Base-by-base conservation (phyloP, 1,139 yeast genomes). In the Meyerozyma carpophila region DNA sequence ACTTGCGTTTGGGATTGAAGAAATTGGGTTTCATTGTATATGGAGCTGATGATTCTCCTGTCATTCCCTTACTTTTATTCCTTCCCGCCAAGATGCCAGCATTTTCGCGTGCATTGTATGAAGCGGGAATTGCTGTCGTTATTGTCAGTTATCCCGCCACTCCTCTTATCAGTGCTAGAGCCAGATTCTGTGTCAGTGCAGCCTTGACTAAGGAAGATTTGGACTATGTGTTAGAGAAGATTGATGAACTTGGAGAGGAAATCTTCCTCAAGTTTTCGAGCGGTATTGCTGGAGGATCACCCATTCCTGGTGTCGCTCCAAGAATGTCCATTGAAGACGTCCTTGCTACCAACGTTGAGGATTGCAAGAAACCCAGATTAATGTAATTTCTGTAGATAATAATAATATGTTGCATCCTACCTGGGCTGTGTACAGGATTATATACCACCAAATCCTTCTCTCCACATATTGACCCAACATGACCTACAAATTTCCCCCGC, bases 81-180 rank as follows among this genome's bases (percentile, higher is more conserved):
- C 81, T 89, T 44, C 98, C 98, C 29, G 82, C 94, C 28, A 91
- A 90, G 63, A 89, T 93, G 96, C 94, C 96, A 13, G 91, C 94
- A 0, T 79, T 90, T 49, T 85, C 96, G 37, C 79, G 96, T 62
- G 77, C 80, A 76, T 77, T 93, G 75, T 79, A 86, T 54, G 81
- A 78, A 46, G 72, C 80, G 65, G 86, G 86, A 45, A 83, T 93
- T 49, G 98, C 98, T 5, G 93, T 93, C 43, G 99, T 94, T 39
- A 84, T 93, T 54, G 98, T 91, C 40, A 96, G 98, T 26, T 93
- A 93, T 61, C 99, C 99, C 8, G 98, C 98, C 1, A 91, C 98
- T 1, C 96, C 97, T 27, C 75, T 93, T 52, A 83, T 88, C 32
- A 81, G 91, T 43, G 88, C 96, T 9, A 81, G 98, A 68, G 91